phyloP scores from a whole-genome alignment of 2,329 filamentous ascomycete species.

The Chrysoporthe puriensis region DNA sequence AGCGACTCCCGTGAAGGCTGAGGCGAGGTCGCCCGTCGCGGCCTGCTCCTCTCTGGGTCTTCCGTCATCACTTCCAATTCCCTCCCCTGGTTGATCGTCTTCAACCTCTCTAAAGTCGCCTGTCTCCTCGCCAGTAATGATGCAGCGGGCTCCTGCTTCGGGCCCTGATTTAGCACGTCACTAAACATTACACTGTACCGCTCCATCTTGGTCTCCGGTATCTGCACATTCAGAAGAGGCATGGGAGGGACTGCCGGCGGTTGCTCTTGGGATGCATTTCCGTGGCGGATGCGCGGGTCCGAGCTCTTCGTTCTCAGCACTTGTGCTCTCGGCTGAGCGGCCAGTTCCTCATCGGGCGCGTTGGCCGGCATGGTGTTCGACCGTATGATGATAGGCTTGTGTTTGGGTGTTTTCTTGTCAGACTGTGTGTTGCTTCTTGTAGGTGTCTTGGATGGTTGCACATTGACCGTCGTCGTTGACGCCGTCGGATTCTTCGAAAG shows the following conservation, averaged over 20 bases:
- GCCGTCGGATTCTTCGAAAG: not conserved
- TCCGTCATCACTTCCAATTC: constrained; percentile 36
- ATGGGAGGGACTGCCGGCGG: constrained; percentile 29
- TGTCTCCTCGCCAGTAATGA: constrained; percentile 61
- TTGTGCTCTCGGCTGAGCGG: constrained; percentile 24
- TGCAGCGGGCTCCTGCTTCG: constrained; percentile 36
- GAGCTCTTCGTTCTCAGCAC: constrained; percentile 30
- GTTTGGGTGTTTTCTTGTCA: constrained; percentile 40
- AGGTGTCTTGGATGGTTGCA: constrained; percentile 29
- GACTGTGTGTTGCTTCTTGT: constrained; percentile 43
- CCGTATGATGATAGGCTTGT: constrained; percentile 49
- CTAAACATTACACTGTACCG: constrained; percentile 95
- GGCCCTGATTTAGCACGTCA: constrained; percentile 62
- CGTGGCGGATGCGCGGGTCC: constrained; percentile 28
- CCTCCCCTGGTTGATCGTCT: constrained; percentile 46
- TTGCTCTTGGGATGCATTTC: constrained; percentile 8
- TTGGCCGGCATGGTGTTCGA: constrained; percentile 45
- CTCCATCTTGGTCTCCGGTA: constrained; percentile 80
- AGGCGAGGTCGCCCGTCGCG: constrained; percentile 55
- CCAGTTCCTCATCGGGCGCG: constrained; percentile 1
- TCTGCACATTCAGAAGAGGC: constrained; percentile 71
- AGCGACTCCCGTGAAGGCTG: constrained; percentile 38
- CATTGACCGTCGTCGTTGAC: constrained; percentile 20
- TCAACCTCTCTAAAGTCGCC: constrained; percentile 61
- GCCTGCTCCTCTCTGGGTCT: constrained; percentile 38